Evolutionary conservation across 2,329 filamentous ascomycete genomes (phyloP).

Genomic region (Phialophora macrospora): DNA sequence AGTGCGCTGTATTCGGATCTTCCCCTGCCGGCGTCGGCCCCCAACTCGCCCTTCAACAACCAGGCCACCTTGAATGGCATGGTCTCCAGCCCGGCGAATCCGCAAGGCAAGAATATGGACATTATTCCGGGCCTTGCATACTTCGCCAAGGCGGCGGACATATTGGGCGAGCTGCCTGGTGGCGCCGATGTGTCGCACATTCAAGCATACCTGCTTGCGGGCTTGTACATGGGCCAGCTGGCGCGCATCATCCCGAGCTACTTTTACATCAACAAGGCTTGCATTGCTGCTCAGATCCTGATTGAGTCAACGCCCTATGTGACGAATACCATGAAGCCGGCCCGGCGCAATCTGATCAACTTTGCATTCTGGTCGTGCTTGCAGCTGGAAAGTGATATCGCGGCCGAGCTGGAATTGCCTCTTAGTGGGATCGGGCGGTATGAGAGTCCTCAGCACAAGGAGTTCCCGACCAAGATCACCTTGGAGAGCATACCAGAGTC

Average conservation of each 20-base stretch:
- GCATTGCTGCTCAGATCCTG: slow-evolving; percentile 69
- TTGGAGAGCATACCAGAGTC: slow-evolving; percentile 30
- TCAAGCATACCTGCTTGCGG: slow-evolving; percentile 81
- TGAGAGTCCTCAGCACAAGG: slow-evolving; percentile 51
- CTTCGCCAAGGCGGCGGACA: slow-evolving; percentile 83
- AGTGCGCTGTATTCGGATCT: slow-evolving; percentile 35
- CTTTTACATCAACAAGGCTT: slow-evolving; percentile 68
- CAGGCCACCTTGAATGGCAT: slow-evolving; percentile 31
- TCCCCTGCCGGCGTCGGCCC: slow-evolving; percentile 38
- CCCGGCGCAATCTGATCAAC: slow-evolving; percentile 60
- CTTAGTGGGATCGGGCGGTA: slow-evolving; percentile 64
- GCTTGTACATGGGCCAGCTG: slow-evolving; percentile 86
- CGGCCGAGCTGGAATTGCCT: slow-evolving; percentile 78
- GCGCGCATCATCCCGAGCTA: slow-evolving; percentile 86
- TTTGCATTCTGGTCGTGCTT: slow-evolving; percentile 92
- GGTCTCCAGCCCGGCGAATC: slow-evolving; percentile 40
- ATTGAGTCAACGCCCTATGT: slow-evolving; percentile 63
- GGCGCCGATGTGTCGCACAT: slow-evolving; percentile 81
- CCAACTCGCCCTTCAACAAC: slow-evolving; percentile 35
- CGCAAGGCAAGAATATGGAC: slow-evolving; percentile 72
- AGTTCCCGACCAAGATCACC: slow-evolving; percentile 31
- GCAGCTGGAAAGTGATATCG: slow-evolving; percentile 91
- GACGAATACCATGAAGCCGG: slow-evolving; percentile 27
- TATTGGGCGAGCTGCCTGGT: slow-evolving; percentile 79
- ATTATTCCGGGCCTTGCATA: slow-evolving; percentile 88